Evolutionary conservation across 352 stramenopile species (phyloP), one percentile per base, ranked within the genome.

Genomic region (Globisporangium uncinulatum): DNA sequence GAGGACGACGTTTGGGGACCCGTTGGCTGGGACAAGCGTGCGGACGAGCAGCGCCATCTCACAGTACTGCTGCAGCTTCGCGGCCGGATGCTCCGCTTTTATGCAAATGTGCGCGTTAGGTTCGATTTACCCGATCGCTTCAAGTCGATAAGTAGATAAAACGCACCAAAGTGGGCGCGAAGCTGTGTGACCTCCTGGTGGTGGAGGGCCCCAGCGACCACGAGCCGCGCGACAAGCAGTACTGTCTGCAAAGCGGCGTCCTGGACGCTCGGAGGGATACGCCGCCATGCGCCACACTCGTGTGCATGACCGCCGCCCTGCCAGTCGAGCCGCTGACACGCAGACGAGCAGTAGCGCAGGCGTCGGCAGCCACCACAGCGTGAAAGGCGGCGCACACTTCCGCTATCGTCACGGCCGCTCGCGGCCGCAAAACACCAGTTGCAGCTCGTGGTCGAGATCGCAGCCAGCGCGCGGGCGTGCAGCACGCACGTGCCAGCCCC

Each of bases 281-380:
- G 57, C 49, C 58, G 61, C 73, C 73, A 90, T 8, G 71, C 65
- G 3, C 41, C 61, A 60, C 80, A 89, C 56, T 92, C 80, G 15
- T 53, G 63, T 5, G 59, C 66, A 57, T 92, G 79, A 34, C 49
- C 51, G 4, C 71, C 65, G 9, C 44, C 45, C 6, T 56, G 24
- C 82, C 79, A 92, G 54, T 89, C 82, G 24, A 32, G 58, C 45
- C 79, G 74, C 60, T 90, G 82, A 62, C 82, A 92, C 13, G n/a
- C 24, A 24, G 77, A 76, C 32, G 70, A 82, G 62, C 82, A 92
- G 51, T 90, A 92, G 36, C 73, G 67, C 67, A 76, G 65, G 42
- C 63, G 65, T n/a, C 71, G 69, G 53, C 79, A 92, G 43, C 79
- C 72, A 48, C 76, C 65, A 50, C 82, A 92, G 39, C 71, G 69